Evolutionary conservation across 805 yeast species (phyloP).

Genomic region (Starmera dryadoides): DNA sequence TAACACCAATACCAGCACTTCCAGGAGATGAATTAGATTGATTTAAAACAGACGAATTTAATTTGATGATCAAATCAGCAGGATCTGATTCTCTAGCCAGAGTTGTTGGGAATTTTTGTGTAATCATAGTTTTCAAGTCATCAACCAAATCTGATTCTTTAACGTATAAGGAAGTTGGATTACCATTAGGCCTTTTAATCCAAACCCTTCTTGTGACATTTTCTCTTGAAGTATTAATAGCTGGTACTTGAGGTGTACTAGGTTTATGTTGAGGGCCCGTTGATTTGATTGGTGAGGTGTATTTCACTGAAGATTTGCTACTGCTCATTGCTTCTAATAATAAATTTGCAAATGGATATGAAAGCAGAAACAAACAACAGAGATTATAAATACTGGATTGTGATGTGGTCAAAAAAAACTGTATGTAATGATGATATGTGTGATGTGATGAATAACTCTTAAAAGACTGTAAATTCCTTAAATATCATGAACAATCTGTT

Average conservation of each 20-base stretch:
- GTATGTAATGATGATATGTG: too few relatives aligned
- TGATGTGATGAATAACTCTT: too few relatives aligned
- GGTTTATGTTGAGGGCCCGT: neutral
- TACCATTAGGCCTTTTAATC: conserved; percentile 42
- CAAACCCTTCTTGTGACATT: conserved; percentile 37
- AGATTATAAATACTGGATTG: too few relatives aligned
- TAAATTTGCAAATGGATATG: too few relatives aligned
- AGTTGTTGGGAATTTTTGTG: conserved; percentile 61
- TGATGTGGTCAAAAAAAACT: too few relatives aligned
- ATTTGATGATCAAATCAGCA: conserved; percentile 45
- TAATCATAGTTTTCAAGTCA: conserved; percentile 64
- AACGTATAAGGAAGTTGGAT: conserved; percentile 66
- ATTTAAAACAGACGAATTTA: conserved; percentile 9
- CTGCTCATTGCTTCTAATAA: too few relatives aligned
- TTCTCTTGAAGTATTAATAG: conserved; percentile 9
- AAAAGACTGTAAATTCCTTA: too few relatives aligned
- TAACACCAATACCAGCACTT: too few relatives aligned
- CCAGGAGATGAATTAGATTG: too few relatives aligned
- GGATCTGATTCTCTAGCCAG: conserved; percentile 58
- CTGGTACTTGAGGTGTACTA: conserved; percentile 8
- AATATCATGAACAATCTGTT: too few relatives aligned
- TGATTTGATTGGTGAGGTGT: conserved; percentile 8
- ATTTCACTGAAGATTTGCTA: conserved; percentile 4
- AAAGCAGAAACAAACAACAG: too few relatives aligned
- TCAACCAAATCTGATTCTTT: conserved; percentile 64